Percentiles rank a stretch among this genome's conserved stretches.
Evolutionary conservation across 2,329 filamentous ascomycete species (phyloP).

Genomic region (Aspergillaceae sp.): DNA sequence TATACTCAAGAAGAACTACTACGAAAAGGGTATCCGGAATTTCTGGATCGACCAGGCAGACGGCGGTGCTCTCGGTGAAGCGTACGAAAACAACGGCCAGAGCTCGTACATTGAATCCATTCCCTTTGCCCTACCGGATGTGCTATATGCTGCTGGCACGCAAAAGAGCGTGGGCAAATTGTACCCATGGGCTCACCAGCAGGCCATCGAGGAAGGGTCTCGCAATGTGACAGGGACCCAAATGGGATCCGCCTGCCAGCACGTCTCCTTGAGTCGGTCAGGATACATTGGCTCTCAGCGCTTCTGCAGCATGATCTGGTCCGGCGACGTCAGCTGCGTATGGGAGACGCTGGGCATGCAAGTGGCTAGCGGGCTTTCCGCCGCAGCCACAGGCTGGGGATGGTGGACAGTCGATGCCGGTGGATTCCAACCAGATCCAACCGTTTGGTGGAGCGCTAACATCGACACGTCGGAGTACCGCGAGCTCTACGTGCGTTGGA

Average conservation of each 20-base stretch:
- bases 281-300: conserved; percentile 50
- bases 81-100: conserved; percentile 39
- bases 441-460: conserved; percentile 41
- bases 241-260: conserved; percentile 28
- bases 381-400: conserved; percentile 52
- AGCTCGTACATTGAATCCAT: conserved; percentile 39
- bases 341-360: conserved; percentile 52
- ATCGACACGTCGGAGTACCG: conserved; percentile 46
- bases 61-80: conserved; percentile 26
- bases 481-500: conserved; percentile 56
- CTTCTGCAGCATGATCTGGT: conserved; percentile 54
- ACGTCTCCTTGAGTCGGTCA: conserved; percentile 47
- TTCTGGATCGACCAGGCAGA: conserved; percentile 63
- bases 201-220: conserved; percentile 51
- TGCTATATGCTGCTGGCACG: conserved; percentile 52
- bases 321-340: conserved; percentile 52
- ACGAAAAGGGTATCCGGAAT: conserved; percentile 49
- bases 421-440: conserved; percentile 48
- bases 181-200: conserved; percentile 50
- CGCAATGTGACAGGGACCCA: conserved; percentile 42
- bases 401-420: conserved; percentile 63
- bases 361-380: conserved; percentile 52
- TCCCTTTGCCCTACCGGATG: conserved; percentile 18
- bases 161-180: conserved; percentile 50
- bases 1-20: conserved; percentile 51